Conservation (phyloP, 306 rosid genomes). For the Vigna angularis region DNA sequence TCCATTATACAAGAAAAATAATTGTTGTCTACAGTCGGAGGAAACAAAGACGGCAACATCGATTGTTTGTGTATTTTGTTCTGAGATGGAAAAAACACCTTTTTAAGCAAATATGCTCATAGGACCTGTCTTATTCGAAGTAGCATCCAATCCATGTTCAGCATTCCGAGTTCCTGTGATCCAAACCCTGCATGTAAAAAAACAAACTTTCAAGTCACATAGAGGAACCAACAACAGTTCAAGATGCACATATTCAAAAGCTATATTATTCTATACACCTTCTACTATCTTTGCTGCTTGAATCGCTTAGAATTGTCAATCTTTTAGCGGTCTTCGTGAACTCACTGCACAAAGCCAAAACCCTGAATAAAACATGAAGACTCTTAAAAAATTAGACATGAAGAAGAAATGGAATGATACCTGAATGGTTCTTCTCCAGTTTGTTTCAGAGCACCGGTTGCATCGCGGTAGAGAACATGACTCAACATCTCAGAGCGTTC, state of each 20-base stretch:
- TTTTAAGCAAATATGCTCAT: conserved; percentile 76
- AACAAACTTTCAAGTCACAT: conserved; percentile 12
- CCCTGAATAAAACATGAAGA: conserved; percentile 17
- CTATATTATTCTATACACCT: conserved; percentile 50
- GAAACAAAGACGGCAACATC: conserved; percentile 42
- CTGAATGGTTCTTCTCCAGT: conserved; percentile 93
- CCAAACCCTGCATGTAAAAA: conserved; percentile 60
- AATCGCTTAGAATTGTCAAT: conserved; percentile 71
- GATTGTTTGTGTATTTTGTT: conserved; percentile 37
- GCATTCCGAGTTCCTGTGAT: conserved; percentile 66
- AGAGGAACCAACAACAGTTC: conserved; percentile 4
- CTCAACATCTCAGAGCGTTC: conserved; percentile 71
- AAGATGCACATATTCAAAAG: too few relatives aligned
- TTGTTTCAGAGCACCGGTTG: conserved; percentile 73
- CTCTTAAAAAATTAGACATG: neutral
- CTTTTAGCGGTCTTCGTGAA: conserved; percentile 82
- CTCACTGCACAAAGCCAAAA: conserved; percentile 62
- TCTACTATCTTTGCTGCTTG: conserved; percentile 59
- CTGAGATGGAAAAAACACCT: neutral
- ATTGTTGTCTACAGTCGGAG: conserved; percentile 36
- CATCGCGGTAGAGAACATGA: conserved; percentile 83
- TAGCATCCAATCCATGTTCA: conserved; percentile 75
- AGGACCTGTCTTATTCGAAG: conserved; percentile 82
- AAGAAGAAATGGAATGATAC: conserved; percentile 43
- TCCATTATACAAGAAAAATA: conserved; percentile 26